Evolutionary conservation across 805 yeast genomes (phyloP).

Genomic region (Diddensiella santjacobensis): DNA sequence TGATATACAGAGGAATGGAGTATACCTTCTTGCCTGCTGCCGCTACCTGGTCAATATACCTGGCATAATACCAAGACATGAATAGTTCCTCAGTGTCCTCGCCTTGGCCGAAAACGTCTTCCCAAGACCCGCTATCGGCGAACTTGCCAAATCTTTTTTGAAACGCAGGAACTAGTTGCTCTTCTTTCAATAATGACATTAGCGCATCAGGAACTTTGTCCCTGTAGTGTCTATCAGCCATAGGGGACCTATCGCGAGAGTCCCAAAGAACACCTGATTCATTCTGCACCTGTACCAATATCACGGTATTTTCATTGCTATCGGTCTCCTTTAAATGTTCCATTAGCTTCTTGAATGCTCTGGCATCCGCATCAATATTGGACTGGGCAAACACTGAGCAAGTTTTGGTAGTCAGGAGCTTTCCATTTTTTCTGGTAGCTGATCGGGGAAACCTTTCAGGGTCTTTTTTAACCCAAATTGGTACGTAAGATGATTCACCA

Average conservation of each 20-base stretch:
- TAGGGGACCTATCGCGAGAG: conserved; percentile 14
- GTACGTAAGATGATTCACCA: conserved; percentile 18
- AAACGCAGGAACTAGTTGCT: not conserved
- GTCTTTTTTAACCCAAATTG: conserved; percentile 17
- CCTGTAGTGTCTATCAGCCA: conserved; percentile 5
- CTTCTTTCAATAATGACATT: conserved; percentile 4
- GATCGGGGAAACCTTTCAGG: conserved; percentile 15
- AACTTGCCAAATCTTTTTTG: not conserved
- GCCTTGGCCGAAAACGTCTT: conserved; percentile 15
- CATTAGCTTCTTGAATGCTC: conserved; percentile 18
- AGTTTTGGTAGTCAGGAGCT: conserved; percentile 6
- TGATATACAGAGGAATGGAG: conserved; percentile 17
- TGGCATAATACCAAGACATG: conserved; percentile 22
- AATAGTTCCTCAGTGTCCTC: conserved; percentile 18
- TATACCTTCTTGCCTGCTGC: conserved; percentile 16
- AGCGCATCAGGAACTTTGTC: conserved; percentile 15
- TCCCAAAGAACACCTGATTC: conserved; percentile 21
- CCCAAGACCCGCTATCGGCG: conserved; percentile 10
- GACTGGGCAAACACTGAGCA: conserved; percentile 17
- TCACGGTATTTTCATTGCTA: conserved; percentile 9
- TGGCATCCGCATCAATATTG: conserved; percentile 14
- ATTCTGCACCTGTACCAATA: conserved; percentile 21
- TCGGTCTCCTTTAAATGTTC: conserved; percentile 10
- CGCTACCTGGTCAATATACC: conserved; percentile 17
- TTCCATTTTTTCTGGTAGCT: conserved; percentile 3